phyloP scores from a whole-genome alignment of 1,284 basidiomycete genomes.

The Pterulicium gracile region DNA sequence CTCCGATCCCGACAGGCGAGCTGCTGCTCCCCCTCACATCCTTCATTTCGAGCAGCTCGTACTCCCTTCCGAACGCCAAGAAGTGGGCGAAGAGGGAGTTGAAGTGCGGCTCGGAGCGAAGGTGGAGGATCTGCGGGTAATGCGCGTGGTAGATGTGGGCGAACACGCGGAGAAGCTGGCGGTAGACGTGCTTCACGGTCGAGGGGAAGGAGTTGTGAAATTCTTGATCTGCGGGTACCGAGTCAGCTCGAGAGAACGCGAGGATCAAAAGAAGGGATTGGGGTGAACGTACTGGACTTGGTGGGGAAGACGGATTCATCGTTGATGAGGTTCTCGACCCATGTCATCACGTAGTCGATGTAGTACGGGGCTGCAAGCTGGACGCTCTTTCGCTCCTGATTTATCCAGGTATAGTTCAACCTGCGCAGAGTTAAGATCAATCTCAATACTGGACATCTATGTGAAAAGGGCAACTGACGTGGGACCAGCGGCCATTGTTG shows the following conservation, averaged over 20 bases:
- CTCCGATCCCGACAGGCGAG: constrained; percentile 65
- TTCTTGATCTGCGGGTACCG: constrained; percentile 58
- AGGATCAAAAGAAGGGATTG: constrained; percentile 2
- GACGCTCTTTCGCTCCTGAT: constrained; percentile 88
- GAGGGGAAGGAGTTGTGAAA: constrained; percentile 86
- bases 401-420: constrained; percentile 97
- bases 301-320: constrained; percentile 94
- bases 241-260: constrained; percentile 1
- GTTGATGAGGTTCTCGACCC: constrained; percentile 90
- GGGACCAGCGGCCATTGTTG: constrained; percentile 88
- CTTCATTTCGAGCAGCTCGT: constrained; percentile 85
- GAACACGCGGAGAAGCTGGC: constrained; percentile 93
- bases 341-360: constrained; percentile 98
- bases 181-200: constrained; percentile 94
- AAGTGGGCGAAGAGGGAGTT: constrained; percentile 98
- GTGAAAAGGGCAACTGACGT: constrained; percentile 43
- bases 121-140: constrained; percentile 85
- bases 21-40: constrained; percentile 70
- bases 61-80: constrained; percentile 88
- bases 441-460: constrained; percentile 1
- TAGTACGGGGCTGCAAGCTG: constrained; percentile 93
- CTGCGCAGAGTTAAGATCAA: constrained; percentile 27
- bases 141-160: constrained; percentile 97
- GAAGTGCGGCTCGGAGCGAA: constrained; percentile 93
- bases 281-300: constrained; percentile 62